Evolutionary conservation across 768 basidiomycete species (phyloP).

Genomic region (Leucocoprinus sp.): DNA sequence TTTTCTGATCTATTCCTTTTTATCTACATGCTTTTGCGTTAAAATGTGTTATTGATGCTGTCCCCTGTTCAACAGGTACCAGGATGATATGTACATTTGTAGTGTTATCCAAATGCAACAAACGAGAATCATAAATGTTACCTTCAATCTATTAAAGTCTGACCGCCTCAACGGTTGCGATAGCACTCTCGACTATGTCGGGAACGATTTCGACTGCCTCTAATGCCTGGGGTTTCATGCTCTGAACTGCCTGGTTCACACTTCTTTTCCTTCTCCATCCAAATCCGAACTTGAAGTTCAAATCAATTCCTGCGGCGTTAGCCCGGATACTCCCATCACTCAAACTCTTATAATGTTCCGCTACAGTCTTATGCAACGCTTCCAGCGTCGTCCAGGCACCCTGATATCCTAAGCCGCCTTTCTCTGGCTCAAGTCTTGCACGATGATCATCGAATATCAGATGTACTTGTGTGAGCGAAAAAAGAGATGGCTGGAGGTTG

Average conservation of each 20-base stretch:
- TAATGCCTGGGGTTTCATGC: neutral
- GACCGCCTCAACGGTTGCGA: slow-evolving; percentile 8
- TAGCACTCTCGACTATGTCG: slow-evolving; percentile 5
- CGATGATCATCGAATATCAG: slow-evolving; percentile 61
- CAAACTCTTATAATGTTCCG: slow-evolving; percentile 36
- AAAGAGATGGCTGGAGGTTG: slow-evolving; percentile 53
- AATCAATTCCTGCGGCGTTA: slow-evolving; percentile 8
- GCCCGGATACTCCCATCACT: slow-evolving; percentile 13
- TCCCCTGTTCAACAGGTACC: neutral
- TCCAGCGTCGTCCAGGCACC: slow-evolving; percentile 52
- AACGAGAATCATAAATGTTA: no score
- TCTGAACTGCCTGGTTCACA: neutral
- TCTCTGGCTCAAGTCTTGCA: slow-evolving; percentile 41
- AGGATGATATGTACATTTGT: neutral
- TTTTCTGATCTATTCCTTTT: slow-evolving; percentile 42
- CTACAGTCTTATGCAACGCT: slow-evolving; percentile 48
- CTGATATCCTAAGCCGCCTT: slow-evolving; percentile 58
- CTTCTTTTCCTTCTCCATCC: slow-evolving; percentile 8
- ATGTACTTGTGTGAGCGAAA: slow-evolving; percentile 44
- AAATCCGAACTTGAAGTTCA: slow-evolving; percentile 9
- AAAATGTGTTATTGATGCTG: neutral
- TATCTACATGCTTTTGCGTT: neutral
- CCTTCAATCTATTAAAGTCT: slow-evolving; percentile 3
- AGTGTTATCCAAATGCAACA: no score
- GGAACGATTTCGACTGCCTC: neutral